Conservation (phyloP, 2,329 filamentous ascomycete genomes). For the Beauveria brongniartii region DNA sequence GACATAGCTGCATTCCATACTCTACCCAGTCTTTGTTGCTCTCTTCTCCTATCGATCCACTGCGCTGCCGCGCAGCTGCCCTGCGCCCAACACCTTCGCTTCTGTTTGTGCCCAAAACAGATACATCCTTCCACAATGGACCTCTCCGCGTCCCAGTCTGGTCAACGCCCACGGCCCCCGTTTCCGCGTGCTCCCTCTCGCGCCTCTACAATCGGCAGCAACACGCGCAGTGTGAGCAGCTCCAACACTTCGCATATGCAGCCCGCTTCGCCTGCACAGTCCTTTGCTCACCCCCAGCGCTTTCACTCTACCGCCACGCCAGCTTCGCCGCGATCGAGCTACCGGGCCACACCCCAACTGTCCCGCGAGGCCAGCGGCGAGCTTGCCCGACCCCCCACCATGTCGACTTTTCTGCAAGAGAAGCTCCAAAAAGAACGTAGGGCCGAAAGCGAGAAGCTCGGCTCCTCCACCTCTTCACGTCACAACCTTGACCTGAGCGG, state of each 20-base stretch:
- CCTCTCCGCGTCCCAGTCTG: constrained; percentile 16
- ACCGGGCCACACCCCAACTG: constrained; percentile 34
- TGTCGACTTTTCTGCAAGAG: constrained; percentile 48
- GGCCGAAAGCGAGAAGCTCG: constrained; percentile 37
- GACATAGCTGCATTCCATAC: constrained; percentile 1
- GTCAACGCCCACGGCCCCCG: constrained; percentile 22
- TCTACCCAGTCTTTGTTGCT: background rate
- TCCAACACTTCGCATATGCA: constrained; percentile 29
- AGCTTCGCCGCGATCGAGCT: constrained; percentile 28
- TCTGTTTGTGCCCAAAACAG: background rate
- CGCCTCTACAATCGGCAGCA: constrained; percentile 35
- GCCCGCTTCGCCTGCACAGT: constrained; percentile 27
- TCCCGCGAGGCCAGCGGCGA: constrained; percentile 36
- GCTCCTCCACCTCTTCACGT: constrained; percentile 24
- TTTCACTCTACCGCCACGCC: constrained; percentile 32
- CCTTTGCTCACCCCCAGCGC: constrained; percentile 30
- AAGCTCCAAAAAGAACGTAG: constrained; percentile 44
- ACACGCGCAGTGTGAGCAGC: constrained; percentile 35
- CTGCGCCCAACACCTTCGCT: background rate
- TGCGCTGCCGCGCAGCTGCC: background rate
- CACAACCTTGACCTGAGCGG: constrained; percentile 30
- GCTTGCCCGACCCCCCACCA: constrained; percentile 28
- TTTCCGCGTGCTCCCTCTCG: constrained; percentile 37
- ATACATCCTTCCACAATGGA: constrained; percentile 22
- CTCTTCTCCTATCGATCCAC: background rate